These are phyloP conservation scores for Hyaloscypha variabilis DNA, from an alignment of 495 filamentous ascomycete species.

Conservation along the genomic window DNA sequence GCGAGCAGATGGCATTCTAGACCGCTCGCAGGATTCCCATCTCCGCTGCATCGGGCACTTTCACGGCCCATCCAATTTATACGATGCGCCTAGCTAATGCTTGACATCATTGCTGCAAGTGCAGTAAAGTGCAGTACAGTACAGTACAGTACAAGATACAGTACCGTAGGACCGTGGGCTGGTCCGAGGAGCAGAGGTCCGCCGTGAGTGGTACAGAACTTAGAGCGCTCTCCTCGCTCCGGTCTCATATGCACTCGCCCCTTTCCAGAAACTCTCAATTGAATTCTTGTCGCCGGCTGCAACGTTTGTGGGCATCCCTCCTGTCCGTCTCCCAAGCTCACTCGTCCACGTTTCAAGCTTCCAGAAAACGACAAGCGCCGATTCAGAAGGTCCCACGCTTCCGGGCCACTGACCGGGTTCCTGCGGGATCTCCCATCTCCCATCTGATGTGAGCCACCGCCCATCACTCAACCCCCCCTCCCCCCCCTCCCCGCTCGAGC, in stretches of 20 bases:
- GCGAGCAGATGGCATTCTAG: background rate
- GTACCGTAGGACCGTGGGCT: too few species aligned
- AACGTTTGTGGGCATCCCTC: background rate
- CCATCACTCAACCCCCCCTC: background rate
- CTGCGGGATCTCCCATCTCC: slow-evolving; percentile 5
- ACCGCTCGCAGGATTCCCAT: background rate
- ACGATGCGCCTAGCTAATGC: too few species aligned
- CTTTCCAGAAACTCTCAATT: background rate
- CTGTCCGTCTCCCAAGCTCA: background rate
- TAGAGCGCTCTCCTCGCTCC: too few species aligned
- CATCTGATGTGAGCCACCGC: background rate
- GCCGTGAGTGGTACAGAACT: too few species aligned
- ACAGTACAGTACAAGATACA: too few species aligned
- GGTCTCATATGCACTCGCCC: background rate
- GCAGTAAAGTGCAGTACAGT: too few species aligned
- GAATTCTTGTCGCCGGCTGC: background rate
- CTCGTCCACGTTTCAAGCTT: slow-evolving; percentile 26
- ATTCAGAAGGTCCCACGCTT: slow-evolving; percentile 4
- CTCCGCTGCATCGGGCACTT: background rate
- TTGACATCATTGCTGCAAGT: too few species aligned
- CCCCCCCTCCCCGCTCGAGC: background rate
- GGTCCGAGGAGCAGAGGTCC: background rate
- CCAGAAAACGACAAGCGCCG: slow-evolving; percentile 16
- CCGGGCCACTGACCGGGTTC: slow-evolving; percentile 14
- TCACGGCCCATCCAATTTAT: background rate